A percentile compares a stretch with the other conserved stretches of the same genome.
These are phyloP conservation scores for Syzygium jambos DNA, from an alignment of 345 rosid genomes.

Conservation along the genomic window DNA sequence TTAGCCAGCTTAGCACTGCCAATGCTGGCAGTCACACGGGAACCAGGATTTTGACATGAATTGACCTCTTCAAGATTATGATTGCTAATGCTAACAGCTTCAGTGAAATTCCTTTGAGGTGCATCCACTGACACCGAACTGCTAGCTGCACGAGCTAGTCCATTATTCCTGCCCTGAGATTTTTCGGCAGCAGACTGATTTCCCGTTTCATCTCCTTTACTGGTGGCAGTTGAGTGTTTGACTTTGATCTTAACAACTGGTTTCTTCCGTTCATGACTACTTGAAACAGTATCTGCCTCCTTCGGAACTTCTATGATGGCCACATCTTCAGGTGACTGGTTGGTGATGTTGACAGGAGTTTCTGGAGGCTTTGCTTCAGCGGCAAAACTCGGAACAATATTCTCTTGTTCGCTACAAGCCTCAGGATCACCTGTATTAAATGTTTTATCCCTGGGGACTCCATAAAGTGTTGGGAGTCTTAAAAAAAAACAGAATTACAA, in stretches of 20 bases:
- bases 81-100: slow-evolving; percentile 63
- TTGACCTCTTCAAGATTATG: slow-evolving; percentile 87
- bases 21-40: slow-evolving; percentile 89
- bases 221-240: slow-evolving; percentile 50
- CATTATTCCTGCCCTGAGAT: slow-evolving; percentile 53
- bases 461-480: slow-evolving; percentile 82
- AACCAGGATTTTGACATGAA: slow-evolving; percentile 76
- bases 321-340: slow-evolving; percentile 17
- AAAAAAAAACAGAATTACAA: slow-evolving; percentile 11
- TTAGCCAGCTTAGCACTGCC: slow-evolving; percentile 73
- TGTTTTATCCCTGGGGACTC: slow-evolving; percentile 68
- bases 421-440: slow-evolving; percentile 46
- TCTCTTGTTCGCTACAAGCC: slow-evolving; percentile 5
- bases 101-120: slow-evolving; percentile 63
- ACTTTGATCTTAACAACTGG: slow-evolving; percentile 68
- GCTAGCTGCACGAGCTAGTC: slow-evolving; percentile 40
- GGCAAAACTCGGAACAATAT: not conserved
- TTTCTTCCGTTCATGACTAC: slow-evolving; percentile 47
- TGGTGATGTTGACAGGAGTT: slow-evolving; percentile 22
- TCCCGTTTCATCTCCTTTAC: slow-evolving; percentile 66
- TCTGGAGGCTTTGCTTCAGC: slow-evolving; percentile 35
- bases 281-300: slow-evolving; percentile 46
- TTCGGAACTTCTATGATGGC: slow-evolving; percentile 30
- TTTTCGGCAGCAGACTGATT: slow-evolving; percentile 50
- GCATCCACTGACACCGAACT: slow-evolving; percentile 97